Percentiles rank a stretch among this genome's conserved stretches.
These are phyloP conservation scores for Mercurialis annua DNA, from an alignment of 345 rosid genomes.

Conservation along the genomic window DNA sequence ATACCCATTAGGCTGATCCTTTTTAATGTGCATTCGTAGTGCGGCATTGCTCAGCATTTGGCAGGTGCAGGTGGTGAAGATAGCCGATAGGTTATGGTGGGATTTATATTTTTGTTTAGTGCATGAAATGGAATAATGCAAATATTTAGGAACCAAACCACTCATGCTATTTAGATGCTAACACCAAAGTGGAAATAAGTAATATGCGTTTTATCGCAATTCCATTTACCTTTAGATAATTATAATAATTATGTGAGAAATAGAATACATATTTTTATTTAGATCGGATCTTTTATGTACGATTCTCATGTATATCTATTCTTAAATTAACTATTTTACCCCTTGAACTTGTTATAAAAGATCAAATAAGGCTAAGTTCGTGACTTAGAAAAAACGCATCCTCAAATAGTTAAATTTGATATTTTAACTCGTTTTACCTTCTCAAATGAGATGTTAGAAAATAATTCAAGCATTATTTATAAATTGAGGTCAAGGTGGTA, in stretches of 20 bases:
- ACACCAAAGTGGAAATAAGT: not conserved
- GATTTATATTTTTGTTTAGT: not conserved
- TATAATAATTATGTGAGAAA: not conserved
- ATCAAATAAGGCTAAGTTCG: too few relatives aligned
- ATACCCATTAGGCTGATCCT: not conserved
- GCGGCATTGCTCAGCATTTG: conserved; percentile 26
- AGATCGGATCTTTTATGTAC: too few relatives aligned
- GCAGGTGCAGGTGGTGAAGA: conserved; percentile 9
- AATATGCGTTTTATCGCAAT: not conserved
- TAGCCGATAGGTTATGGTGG: not conserved
- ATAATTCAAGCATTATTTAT: too few relatives aligned
- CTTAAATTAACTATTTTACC: not conserved
- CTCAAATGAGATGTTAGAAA: too few relatives aligned
- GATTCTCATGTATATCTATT: too few relatives aligned
- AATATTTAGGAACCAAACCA: not conserved
- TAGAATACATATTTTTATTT: not conserved
- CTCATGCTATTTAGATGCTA: conserved; percentile 8
- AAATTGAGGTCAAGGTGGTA: too few relatives aligned
- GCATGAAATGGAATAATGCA: not conserved
- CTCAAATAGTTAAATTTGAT: too few relatives aligned
- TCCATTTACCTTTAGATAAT: not conserved
- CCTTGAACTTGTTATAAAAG: too few relatives aligned
- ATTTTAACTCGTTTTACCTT: too few relatives aligned
- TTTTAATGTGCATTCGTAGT: conserved; percentile 33
- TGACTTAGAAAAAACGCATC: too few relatives aligned